Base-by-base conservation (phyloP, 2,329 filamentous ascomycete genomes). In the Knoxdaviesia capensis region DNA sequence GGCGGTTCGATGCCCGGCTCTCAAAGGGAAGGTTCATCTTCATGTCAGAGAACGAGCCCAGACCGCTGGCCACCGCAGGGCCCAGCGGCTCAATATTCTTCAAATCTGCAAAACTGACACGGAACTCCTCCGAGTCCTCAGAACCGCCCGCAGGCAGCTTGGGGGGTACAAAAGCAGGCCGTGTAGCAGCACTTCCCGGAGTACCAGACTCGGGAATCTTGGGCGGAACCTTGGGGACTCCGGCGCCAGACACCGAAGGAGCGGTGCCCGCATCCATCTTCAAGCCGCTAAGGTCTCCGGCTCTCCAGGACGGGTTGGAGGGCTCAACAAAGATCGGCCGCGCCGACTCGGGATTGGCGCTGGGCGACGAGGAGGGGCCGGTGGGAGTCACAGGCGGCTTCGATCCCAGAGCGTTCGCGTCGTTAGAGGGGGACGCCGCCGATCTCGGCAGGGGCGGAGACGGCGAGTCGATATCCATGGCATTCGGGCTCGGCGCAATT, bases 401-500 rank as follows among this genome's bases (percentile, higher is more conserved):
- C 20, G 20, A 20, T 20, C 20, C 20, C 20, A 20, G 20, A 20
- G 20, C 20, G 20, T 20, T 20, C 20, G 20, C 20, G 20, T 20
- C 20, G 20, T 20, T 20, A 20, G 20, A 20, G 20, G 20, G 2
- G 20, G 20, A 20, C 20, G 20, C 20, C 20, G 20, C 20, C 33
- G 36, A 50, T 42, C 47, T 53, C 30, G 41, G 46, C 29, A 47
- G 34, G 39, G 48, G 46, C 9, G 45, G 46, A 7, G 49, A 45
- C 41, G 71, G 69, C 5, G 68, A 64, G 49, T 79, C 74, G 41
- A 79, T 76, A 47, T 79, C 74, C 74, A 79, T 79, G 9, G 73
- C 71, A 44, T 67, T 70, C 3, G 71, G 68, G 47, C 67, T 73
- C 34, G 61, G 61, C 7, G 54, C 53, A 46, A n/a, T n/a, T 41